Percentiles rank a stretch among this genome's conserved stretches.
phyloP scores from a whole-genome alignment of 208 protist species.

The Leishmania mexicana region DNA sequence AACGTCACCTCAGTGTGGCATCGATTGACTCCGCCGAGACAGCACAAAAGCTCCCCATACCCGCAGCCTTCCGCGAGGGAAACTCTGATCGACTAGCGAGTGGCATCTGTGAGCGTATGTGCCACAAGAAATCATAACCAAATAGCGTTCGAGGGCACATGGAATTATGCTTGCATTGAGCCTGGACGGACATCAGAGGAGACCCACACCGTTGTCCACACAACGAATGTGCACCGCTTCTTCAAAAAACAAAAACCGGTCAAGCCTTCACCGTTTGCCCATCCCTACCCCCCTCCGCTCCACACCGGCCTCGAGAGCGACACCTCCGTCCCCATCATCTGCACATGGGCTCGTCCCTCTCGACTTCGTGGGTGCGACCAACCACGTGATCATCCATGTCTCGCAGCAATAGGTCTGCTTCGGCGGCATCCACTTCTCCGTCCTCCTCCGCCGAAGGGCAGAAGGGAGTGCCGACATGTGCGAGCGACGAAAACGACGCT shows the following conservation, averaged over 20 bases:
- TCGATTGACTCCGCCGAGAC: not conserved
- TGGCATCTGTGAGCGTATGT: not conserved
- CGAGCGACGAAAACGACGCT: not conserved
- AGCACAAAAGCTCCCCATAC: not conserved
- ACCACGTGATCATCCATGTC: constrained; percentile 16
- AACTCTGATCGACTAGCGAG: not conserved
- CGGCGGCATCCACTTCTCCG: constrained; percentile 8
- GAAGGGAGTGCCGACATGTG: not conserved
- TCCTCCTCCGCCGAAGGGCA: not conserved
- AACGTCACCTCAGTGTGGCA: not conserved
- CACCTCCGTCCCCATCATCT: not conserved
- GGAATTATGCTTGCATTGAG: not conserved
- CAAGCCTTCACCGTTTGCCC: not conserved
- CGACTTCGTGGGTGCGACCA: not conserved
- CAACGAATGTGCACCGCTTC: not conserved
- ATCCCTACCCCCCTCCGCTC: not conserved
- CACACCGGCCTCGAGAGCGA: not conserved
- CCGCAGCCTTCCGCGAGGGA: not conserved
- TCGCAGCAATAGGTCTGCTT: constrained; percentile 18
- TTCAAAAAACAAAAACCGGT: not conserved
- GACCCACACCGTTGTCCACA: not conserved
- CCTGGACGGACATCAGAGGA: not conserved
- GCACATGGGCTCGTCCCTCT: not conserved
- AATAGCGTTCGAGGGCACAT: not conserved
- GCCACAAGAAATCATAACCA: not conserved